A percentile compares a stretch with the other conserved stretches of the same genome.
Evolutionary conservation across 495 filamentous ascomycete species (phyloP).

Genomic region (Bacidia gigantensis): DNA sequence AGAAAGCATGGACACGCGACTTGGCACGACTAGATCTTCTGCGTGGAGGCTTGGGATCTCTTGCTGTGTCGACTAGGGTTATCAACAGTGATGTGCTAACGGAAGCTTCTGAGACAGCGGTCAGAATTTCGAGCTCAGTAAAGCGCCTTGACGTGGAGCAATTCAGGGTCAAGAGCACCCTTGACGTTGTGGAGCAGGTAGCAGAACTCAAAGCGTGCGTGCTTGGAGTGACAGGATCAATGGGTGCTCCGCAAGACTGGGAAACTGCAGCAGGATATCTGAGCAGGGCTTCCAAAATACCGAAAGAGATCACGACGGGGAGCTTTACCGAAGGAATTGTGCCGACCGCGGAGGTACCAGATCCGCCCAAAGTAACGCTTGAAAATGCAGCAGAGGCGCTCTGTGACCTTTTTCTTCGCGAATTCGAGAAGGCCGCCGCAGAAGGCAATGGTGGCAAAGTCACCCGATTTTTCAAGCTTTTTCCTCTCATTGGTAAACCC

Average conservation of each 20-base stretch:
- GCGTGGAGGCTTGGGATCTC: conserved; percentile 74
- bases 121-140: conserved; percentile 71
- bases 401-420: conserved; percentile 77
- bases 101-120: conserved; percentile 70
- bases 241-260: conserved; percentile 98
- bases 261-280: conserved; percentile 88
- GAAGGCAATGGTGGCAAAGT: conserved; percentile 76
- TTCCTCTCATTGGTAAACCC: conserved; percentile 81
- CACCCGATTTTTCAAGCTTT: conserved; percentile 94
- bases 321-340: conserved; percentile 89
- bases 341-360: conserved; percentile 87
- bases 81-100: conserved; percentile 84
- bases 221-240: conserved; percentile 83
- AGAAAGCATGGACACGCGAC: conserved; percentile 71
- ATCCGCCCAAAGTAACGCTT: conserved; percentile 76
- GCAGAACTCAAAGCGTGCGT: conserved; percentile 92
- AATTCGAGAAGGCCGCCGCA: conserved; percentile 84
- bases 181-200: conserved; percentile 90
- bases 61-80: conserved; percentile 67
- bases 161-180: conserved; percentile 71
- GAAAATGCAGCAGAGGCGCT: conserved; percentile 75
- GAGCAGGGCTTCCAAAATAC: conserved; percentile 65
- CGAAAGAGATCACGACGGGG: conserved; percentile 61
- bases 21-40: conserved; percentile 79
- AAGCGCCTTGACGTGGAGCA: conserved; percentile 81